Evolutionary conservation across 495 filamentous ascomycete species (phyloP).

Genomic region (Saxispiralis lemnorum): DNA sequence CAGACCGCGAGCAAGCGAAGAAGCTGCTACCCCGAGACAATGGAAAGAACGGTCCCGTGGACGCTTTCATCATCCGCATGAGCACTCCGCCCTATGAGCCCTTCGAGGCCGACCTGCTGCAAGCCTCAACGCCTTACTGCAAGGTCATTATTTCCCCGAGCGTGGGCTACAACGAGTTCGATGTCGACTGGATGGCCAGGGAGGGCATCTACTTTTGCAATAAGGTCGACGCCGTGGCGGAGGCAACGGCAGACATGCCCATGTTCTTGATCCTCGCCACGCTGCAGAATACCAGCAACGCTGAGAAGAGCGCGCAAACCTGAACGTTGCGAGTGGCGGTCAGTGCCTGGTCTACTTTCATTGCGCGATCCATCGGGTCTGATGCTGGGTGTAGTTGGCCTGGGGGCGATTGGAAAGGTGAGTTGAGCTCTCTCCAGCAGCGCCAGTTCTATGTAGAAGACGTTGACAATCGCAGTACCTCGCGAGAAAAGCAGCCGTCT

Average conservation of each 20-base stretch:
- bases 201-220: slow-evolving; percentile 34
- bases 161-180: slow-evolving; percentile 28
- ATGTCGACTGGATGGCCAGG: slow-evolving; percentile 23
- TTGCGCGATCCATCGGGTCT: slow-evolving; percentile 51
- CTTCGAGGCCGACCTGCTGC: slow-evolving; percentile 25
- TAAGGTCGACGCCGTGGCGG: slow-evolving; percentile 49
- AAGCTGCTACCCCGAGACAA: slow-evolving; percentile 5
- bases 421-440: too few species aligned
- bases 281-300: slow-evolving; percentile 28
- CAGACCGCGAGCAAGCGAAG: slow-evolving; percentile 14
- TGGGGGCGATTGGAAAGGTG: slow-evolving; percentile 52
- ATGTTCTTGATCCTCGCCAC: slow-evolving; percentile 58
- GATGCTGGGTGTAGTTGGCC: slow-evolving; percentile 62
- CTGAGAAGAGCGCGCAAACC: slow-evolving; percentile 21
- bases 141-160: slow-evolving; percentile 24
- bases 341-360: slow-evolving; percentile 31
- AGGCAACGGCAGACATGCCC: slow-evolving; percentile 53
- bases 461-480: too few species aligned
- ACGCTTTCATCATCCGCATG: slow-evolving; percentile 27
- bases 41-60: slow-evolving; percentile 17
- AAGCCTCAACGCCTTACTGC: slow-evolving; percentile 15
- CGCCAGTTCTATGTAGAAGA: too few species aligned
- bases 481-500: slow-evolving; percentile 43
- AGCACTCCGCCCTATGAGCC: slow-evolving; percentile 17
- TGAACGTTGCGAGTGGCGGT: slow-evolving; percentile 29